A percentile compares a stretch with the other conserved stretches of the same genome.
Evolutionary conservation across 371 early-diverging fungal genomes (phyloP).

Genomic region (Circinella minor): DNA sequence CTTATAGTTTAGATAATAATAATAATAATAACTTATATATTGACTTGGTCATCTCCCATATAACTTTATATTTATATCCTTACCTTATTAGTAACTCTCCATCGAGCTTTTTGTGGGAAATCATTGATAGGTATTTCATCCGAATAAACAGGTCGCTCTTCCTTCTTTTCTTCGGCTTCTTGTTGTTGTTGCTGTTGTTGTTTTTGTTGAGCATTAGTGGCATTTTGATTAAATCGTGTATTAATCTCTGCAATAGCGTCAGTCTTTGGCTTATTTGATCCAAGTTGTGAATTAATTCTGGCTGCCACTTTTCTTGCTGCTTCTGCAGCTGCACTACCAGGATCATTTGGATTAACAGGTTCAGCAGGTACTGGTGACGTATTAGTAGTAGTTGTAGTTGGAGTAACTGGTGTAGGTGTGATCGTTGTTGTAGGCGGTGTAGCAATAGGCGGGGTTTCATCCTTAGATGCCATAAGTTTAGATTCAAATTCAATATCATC

Average conservation of each 20-base stretch:
- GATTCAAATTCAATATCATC: slow-evolving; percentile 67
- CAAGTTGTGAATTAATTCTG: slow-evolving; percentile 47
- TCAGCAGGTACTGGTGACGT: slow-evolving; percentile 30
- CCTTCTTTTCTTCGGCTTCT: slow-evolving; percentile 33
- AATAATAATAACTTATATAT: no score
- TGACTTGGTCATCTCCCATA: no score
- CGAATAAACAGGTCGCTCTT: slow-evolving; percentile 56
- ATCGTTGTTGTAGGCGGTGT: slow-evolving; percentile 12
- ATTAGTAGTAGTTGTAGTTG: slow-evolving; percentile 16
- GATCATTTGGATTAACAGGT: slow-evolving; percentile 42
- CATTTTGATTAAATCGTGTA: slow-evolving; percentile 23
- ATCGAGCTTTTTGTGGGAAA: slow-evolving; percentile 95
- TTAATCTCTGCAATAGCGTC: slow-evolving; percentile 42
- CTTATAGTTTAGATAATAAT: slow-evolving; percentile 3
- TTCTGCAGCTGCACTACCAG: slow-evolving; percentile 54
- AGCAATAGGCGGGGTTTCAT: background rate
- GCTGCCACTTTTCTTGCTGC: slow-evolving; percentile 55
- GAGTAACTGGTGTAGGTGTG: slow-evolving; percentile 17
- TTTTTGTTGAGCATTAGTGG: background rate
- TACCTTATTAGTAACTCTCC: slow-evolving; percentile 94
- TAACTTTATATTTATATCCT: background rate
- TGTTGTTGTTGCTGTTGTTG: slow-evolving; percentile 18
- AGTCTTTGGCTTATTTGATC: slow-evolving; percentile 22
- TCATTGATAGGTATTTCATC: slow-evolving; percentile 97
- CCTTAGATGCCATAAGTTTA: slow-evolving; percentile 18